Evolutionary conservation across 2,329 filamentous ascomycete genomes (phyloP), one percentile per base, ranked within the genome.

Genomic region (Verticillium isaacii): DNA sequence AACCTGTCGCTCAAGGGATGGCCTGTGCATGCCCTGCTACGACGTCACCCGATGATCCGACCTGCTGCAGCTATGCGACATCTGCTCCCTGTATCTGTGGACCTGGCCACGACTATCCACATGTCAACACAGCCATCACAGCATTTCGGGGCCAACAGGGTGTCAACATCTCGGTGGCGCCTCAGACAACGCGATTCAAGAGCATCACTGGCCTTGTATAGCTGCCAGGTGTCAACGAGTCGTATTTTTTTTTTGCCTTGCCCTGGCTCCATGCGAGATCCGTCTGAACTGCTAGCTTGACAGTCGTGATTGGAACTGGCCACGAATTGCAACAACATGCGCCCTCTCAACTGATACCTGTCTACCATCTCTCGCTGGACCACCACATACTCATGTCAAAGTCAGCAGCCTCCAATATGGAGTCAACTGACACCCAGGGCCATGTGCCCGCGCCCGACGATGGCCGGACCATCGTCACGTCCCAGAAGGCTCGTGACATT

Each of bases 401-500:
- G 8, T 25, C 45, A 11, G 45, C 19, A 41, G 34, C 3, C n/a
- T 50, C 23, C 45, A 23, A 12, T n/a, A 50, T 50, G 45, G 9
- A 12, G 6, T 3, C 45, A 2, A 50, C 45, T 3, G 3, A 50
- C 19, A 23, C n/a, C 8, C 45, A 50, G 45, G 45, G n/a, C 17
- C 23, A n/a, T 12, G 45, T 11, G 45, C 39, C 55, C n/a, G 15
- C 19, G 14, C 15, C 11, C 23, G 37, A 58, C 39, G 37, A 39
- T 32, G 57, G 37, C 14, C 36, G 29, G 54, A 37, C 29, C 39
- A 54, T 57, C 25, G 39, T 32, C 25, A n/a, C 23, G 17, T 59
- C 77, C 75, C 65, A 65, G 41, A 80, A 85, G 69, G 72, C 74
- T 64, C 70, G 76, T 59, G 71, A 79, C 57, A 87, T 89, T 57